Evolutionary conservation across 352 stramenopile genomes (phyloP).

Genomic region (Phytophthora pisi): DNA sequence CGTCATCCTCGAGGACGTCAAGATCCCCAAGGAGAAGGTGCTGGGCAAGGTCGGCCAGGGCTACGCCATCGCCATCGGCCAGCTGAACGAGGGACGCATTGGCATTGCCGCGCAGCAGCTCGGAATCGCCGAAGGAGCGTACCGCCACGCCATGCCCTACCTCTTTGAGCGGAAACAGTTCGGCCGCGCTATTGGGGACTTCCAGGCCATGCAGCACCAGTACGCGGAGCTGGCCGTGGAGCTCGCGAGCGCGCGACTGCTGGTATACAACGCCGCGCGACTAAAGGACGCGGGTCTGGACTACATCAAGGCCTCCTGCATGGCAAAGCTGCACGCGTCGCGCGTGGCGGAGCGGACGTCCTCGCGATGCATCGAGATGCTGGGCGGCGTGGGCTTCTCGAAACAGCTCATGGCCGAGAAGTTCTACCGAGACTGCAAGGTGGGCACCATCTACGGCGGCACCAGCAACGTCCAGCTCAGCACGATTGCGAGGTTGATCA

Average conservation of each 20-base stretch:
- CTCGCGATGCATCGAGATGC: conserved; percentile 92
- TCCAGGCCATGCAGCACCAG: conserved; percentile 95
- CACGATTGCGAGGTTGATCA: conserved; percentile 84
- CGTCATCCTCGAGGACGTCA: conserved; percentile 92
- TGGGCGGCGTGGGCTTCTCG: conserved; percentile 93
- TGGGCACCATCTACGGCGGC: conserved; percentile 95
- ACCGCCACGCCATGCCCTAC: conserved; percentile 93
- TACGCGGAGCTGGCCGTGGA: conserved; percentile 92
- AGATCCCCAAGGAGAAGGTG: conserved; percentile 86
- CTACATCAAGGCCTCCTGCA: conserved; percentile 94
- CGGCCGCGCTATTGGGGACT: conserved; percentile 90
- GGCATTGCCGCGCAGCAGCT: conserved; percentile 96
- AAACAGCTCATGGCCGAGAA: conserved; percentile 93
- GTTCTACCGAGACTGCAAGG: conserved; percentile 96
- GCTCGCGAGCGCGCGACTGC: conserved; percentile 87
- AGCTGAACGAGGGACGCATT: conserved; percentile 93
- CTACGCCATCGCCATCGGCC: conserved; percentile 96
- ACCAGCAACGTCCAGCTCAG: conserved; percentile 95
- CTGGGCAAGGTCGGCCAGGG: conserved; percentile 89
- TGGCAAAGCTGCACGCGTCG: conserved; percentile 93
- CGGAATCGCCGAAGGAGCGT: conserved; percentile 92
- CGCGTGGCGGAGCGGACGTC: conserved; percentile 92
- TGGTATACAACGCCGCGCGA: conserved; percentile 93
- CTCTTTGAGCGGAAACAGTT: conserved; percentile 94
- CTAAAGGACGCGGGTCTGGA: conserved; percentile 90